These are phyloP conservation scores for Hanseniaspora thailandica DNA, from an alignment of 805 yeast species.

Conservation along the genomic window DNA sequence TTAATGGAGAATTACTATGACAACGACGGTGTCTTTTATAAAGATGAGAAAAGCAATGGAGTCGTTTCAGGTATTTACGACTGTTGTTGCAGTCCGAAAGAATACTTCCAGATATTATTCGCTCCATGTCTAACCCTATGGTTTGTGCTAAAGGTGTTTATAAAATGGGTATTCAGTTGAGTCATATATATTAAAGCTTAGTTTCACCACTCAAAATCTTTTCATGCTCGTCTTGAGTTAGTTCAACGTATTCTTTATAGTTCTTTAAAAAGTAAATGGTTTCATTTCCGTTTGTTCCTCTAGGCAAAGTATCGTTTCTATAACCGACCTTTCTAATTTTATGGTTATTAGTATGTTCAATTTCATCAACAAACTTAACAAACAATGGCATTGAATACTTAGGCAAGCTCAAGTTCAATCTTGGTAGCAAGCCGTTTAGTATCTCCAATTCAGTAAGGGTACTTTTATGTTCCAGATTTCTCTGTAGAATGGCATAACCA, in stretches of 20 bases:
- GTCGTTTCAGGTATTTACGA: neutral
- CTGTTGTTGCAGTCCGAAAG: constrained; percentile 21
- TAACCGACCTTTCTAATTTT: constrained; percentile 63
- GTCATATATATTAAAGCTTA: constrained; percentile 20
- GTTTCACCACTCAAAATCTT: constrained; percentile 24
- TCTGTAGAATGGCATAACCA: constrained; percentile 71
- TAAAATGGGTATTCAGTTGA: neutral
- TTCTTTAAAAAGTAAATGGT: constrained; percentile 59
- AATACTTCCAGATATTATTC: constrained; percentile 18
- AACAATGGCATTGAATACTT: constrained; percentile 79
- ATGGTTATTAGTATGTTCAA: constrained; percentile 66
- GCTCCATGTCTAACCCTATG: constrained; percentile 17
- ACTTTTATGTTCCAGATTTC: constrained; percentile 26
- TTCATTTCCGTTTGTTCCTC: constrained; percentile 50
- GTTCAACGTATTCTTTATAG: constrained; percentile 38
- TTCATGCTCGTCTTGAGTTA: constrained; percentile 50
- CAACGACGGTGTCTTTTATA: constrained; percentile 40
- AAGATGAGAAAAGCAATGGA: neutral
- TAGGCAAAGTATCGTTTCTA: constrained; percentile 57
- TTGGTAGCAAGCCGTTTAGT: constrained; percentile 31
- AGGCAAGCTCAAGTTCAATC: constrained; percentile 44
- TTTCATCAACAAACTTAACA: constrained; percentile 50
- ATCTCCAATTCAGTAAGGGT: constrained; percentile 25
- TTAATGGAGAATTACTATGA: constrained; percentile 49
- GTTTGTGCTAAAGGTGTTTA: neutral